Conservation (phyloP, 345 rosid genomes). For the Ceriops zippeliana region DNA sequence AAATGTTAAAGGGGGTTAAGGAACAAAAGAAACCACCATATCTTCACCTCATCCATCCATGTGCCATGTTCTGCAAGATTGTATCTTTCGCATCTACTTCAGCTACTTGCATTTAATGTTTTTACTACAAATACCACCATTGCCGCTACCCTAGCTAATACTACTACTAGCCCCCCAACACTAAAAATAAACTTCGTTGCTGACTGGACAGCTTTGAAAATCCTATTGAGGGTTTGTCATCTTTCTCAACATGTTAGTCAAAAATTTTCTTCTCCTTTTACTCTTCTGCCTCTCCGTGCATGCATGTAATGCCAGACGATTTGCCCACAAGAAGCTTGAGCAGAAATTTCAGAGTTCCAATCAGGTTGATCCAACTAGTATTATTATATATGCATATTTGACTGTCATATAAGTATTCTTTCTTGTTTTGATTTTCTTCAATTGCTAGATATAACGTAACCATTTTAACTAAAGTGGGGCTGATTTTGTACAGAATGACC, state of each 20-base stretch:
- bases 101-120: conserved; percentile 46
- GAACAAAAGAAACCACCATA: conserved; percentile 46
- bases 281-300: conserved; percentile 34
- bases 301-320: conserved; percentile 50
- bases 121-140: conserved; percentile 21
- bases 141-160: neutral
- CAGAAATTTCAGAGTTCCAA: conserved; percentile 25
- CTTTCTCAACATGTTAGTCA: conserved; percentile 30
- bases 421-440: neutral
- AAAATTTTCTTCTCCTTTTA: conserved; percentile 31
- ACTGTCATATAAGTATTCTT: neutral
- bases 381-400: neutral
- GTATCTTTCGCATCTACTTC: conserved; percentile 17
- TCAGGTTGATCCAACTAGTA: conserved; percentile 26
- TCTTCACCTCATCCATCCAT: conserved; percentile 43
- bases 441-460: neutral
- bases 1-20: conserved; percentile 22
- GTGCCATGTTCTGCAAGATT: conserved; percentile 49
- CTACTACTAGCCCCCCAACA: neutral
- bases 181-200: neutral
- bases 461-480: neutral
- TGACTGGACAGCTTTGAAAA: neutral
- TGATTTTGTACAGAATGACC: conserved; percentile 10
- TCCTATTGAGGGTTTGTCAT: neutral
- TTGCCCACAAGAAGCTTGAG: conserved; percentile 13